phyloP scores from a whole-genome alignment of 2,329 filamentous ascomycete species.

The Colletotrichum coccodes region DNA sequence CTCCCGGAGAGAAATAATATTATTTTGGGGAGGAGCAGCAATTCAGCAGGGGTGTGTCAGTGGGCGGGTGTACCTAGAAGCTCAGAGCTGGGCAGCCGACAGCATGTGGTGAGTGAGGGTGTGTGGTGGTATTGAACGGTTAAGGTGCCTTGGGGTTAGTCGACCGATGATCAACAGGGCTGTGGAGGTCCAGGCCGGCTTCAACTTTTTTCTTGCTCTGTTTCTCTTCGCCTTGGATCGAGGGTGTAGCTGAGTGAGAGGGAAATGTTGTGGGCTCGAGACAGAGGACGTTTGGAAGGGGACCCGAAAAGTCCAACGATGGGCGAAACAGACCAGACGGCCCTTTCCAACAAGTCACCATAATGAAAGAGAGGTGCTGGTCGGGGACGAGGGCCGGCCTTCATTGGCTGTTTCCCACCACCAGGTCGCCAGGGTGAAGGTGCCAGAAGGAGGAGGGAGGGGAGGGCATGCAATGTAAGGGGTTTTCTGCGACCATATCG shows the following conservation, averaged over 20 bases:
- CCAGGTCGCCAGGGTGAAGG: conserved; percentile 27
- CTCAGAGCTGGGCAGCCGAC: conserved; percentile 32
- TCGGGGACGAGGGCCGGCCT: conserved; percentile 26
- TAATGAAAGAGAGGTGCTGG: conserved; percentile 26
- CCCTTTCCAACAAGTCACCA: conserved; percentile 18
- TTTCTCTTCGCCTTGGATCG: conserved; percentile 11
- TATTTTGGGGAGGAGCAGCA: conserved; percentile 37
- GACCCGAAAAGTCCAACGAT: conserved; percentile 26
- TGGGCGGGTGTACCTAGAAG: conserved; percentile 34
- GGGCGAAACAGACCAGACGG: conserved; percentile 29
- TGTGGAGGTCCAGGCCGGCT: conserved; percentile 28
- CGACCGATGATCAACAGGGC: conserved; percentile 28
- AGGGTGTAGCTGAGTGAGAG: conserved; percentile 16
- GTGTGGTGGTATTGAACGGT: conserved; percentile 27
- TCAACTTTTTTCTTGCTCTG: conserved; percentile 13
- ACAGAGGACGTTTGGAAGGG: conserved; percentile 23
- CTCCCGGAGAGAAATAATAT: conserved; percentile 36
- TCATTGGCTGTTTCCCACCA: conserved; percentile 24
- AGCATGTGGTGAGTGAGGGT: conserved; percentile 26
- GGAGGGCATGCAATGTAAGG: no score
- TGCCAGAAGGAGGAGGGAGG: conserved; percentile 24
- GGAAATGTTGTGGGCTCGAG: conserved; percentile 30
- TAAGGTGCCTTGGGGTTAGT: conserved; percentile 22
- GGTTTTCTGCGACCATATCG: no score
- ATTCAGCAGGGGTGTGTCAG: conserved; percentile 35